A percentile compares a stretch with the other conserved stretches of the same genome.
These are phyloP conservation scores for Leccinum longicurvipes DNA, from an alignment of 768 basidiomycete species.

Conservation along the genomic window DNA sequence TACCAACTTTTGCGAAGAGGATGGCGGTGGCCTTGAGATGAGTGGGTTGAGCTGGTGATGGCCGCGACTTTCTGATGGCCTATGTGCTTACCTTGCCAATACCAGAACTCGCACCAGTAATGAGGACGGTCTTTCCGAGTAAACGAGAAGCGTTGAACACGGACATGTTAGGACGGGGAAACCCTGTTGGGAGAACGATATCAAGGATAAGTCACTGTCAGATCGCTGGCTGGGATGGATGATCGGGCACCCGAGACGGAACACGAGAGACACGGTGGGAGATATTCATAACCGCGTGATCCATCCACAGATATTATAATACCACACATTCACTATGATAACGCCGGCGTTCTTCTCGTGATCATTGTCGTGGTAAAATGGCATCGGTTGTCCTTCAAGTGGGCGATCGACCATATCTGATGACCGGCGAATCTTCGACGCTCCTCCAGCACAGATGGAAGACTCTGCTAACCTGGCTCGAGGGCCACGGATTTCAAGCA, in stretches of 20 bases:
- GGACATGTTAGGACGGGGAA: conserved; percentile 48
- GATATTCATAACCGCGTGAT: conserved; percentile 5
- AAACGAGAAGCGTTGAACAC: conserved; percentile 79
- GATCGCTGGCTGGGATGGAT: neutral
- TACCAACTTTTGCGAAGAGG: conserved; percentile 77
- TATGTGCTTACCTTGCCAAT: conserved; percentile 75
- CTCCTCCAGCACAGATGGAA: conserved; percentile 37
- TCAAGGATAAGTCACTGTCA: neutral
- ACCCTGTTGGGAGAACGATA: neutral
- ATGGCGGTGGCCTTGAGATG: conserved; percentile 71
- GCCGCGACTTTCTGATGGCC: neutral
- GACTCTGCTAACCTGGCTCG: conserved; percentile 51
- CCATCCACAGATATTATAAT: neutral
- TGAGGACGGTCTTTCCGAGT: conserved; percentile 80
- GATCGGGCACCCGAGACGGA: conserved; percentile 5
- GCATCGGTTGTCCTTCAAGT: neutral
- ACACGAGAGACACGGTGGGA: neutral
- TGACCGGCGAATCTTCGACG: conserved; percentile 1
- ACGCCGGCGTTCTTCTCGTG: neutral
- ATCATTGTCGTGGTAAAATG: neutral
- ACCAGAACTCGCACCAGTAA: conserved; percentile 88
- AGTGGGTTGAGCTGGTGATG: neutral
- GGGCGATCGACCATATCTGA: neutral
- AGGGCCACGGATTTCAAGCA: conserved; percentile 44
- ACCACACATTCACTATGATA: neutral